Percentiles rank a stretch among this genome's conserved stretches.
Evolutionary conservation across 23 red algal species (phyloP).

Genomic region (Gracilaria caudata): DNA sequence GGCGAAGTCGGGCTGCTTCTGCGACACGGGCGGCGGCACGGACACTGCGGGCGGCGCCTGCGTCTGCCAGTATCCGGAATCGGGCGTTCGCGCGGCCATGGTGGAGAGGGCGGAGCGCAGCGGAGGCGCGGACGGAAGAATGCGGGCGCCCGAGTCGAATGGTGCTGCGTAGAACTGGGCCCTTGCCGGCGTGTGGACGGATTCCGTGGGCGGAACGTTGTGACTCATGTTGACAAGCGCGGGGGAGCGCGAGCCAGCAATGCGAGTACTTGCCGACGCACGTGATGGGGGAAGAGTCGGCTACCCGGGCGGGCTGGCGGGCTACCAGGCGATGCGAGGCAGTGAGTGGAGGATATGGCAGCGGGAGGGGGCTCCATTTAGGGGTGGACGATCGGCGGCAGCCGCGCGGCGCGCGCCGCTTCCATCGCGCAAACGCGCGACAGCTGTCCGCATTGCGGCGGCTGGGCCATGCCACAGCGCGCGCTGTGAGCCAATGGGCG

Average conservation of each 20-base stretch:
- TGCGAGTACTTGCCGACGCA: too few relatives aligned
- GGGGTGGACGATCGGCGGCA: not conserved
- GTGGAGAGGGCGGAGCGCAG: not conserved
- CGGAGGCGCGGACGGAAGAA: not conserved
- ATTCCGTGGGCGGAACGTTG: too few relatives aligned
- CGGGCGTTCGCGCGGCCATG: slow-evolving; percentile 7
- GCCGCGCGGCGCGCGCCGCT: not conserved
- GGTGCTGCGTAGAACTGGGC: too few relatives aligned
- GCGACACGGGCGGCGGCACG: not conserved
- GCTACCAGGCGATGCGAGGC: not conserved
- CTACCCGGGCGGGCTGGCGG: not conserved
- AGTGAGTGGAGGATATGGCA: slow-evolving; percentile 16
- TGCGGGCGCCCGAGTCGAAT: not conserved
- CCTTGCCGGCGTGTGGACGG: too few relatives aligned
- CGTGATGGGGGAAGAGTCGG: too few relatives aligned
- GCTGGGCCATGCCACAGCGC: not conserved
- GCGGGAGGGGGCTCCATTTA: not conserved
- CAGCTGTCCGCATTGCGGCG: not conserved
- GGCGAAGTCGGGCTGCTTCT: not conserved
- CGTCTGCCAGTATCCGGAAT: not conserved
- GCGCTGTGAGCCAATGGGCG: not conserved
- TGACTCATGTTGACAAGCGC: too few relatives aligned
- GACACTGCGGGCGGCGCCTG: slow-evolving; percentile 6
- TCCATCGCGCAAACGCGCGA: not conserved
- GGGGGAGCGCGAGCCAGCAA: too few relatives aligned